Percentiles rank a stretch among this genome's conserved stretches.
Conservation (phyloP, 805 yeast species). For the Starmerella cellae region DNA sequence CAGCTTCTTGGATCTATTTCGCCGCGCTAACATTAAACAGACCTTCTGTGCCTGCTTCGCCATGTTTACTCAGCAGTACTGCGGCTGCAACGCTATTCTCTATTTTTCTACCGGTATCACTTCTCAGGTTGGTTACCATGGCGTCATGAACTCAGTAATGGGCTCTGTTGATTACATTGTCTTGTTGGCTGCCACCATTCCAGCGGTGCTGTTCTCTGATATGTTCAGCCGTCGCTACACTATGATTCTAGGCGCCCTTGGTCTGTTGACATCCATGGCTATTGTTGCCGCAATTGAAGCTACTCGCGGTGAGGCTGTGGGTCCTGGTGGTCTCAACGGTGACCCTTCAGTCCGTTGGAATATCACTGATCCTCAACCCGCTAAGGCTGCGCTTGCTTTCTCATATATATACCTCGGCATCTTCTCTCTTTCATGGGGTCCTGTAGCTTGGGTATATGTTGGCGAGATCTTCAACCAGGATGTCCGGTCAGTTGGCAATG, state of each 20-base stretch:
- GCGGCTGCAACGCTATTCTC: slow-evolving; percentile 82
- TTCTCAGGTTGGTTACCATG: slow-evolving; percentile 37
- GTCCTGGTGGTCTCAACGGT: slow-evolving; percentile 17
- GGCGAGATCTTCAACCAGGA: slow-evolving; percentile 58
- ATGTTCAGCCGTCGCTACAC: slow-evolving; percentile 65
- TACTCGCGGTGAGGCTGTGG: slow-evolving; percentile 14
- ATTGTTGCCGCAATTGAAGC: slow-evolving; percentile 21
- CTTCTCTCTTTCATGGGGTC: slow-evolving; percentile 80
- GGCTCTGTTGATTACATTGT: slow-evolving; percentile 42
- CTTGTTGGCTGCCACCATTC: slow-evolving; percentile 66
- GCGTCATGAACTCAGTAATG: slow-evolving; percentile 51
- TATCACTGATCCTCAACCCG: slow-evolving; percentile 33
- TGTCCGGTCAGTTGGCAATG: slow-evolving; percentile 62
- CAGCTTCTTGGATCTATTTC: slow-evolving; percentile 38
- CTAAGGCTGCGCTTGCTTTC: slow-evolving; percentile 41
- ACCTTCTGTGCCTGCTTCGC: slow-evolving; percentile 54
- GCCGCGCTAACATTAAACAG: slow-evolving; percentile 24
- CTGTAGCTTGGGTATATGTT: slow-evolving; percentile 55
- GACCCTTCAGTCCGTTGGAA: slow-evolving; percentile 40
- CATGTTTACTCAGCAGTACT: slow-evolving; percentile 76
- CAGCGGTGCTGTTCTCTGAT: slow-evolving; percentile 71
- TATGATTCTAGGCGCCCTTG: slow-evolving; percentile 53
- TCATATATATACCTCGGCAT: slow-evolving; percentile 51
- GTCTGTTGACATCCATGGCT: slow-evolving; percentile 38
- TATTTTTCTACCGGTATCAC: slow-evolving; percentile 81